These are phyloP conservation scores for Tetrahymena elliotti DNA, from an alignment of 73 alveolate genomes.

Conservation along the genomic window DNA sequence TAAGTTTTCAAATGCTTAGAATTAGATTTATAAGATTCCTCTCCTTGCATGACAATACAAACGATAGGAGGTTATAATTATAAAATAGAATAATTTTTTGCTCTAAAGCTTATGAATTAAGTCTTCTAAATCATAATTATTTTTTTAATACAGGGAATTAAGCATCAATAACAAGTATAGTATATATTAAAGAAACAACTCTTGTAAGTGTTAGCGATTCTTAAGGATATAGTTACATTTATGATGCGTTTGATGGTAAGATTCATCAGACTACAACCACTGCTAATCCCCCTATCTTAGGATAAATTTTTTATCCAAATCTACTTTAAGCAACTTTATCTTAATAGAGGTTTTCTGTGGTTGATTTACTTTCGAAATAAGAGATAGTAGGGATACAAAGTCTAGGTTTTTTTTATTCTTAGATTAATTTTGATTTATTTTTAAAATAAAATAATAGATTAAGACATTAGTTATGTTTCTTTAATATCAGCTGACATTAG, in stretches of 20 bases:
- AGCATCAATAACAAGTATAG: background rate
- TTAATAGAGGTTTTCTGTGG: background rate
- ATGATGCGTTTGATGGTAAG: background rate
- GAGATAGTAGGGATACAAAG: background rate
- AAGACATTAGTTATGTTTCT: background rate
- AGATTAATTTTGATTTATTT: background rate
- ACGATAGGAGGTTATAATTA: background rate
- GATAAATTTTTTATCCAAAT: background rate
- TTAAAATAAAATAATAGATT: background rate
- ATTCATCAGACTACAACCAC: background rate
- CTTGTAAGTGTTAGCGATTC: background rate
- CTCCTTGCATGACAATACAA: background rate
- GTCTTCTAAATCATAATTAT: background rate
- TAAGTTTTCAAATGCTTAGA: background rate
- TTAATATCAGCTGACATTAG: background rate
- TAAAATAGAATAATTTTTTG: too few species aligned
- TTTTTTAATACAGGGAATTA: background rate
- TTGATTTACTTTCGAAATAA: background rate
- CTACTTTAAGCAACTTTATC: background rate
- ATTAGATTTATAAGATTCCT: background rate
- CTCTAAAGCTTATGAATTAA: background rate
- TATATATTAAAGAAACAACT: background rate
- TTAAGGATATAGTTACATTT: background rate
- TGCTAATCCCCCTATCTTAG: background rate
- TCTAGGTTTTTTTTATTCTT: background rate